Evolutionary conservation across 208 protist genomes (phyloP).

Genomic region (Leishmania turanica): DNA sequence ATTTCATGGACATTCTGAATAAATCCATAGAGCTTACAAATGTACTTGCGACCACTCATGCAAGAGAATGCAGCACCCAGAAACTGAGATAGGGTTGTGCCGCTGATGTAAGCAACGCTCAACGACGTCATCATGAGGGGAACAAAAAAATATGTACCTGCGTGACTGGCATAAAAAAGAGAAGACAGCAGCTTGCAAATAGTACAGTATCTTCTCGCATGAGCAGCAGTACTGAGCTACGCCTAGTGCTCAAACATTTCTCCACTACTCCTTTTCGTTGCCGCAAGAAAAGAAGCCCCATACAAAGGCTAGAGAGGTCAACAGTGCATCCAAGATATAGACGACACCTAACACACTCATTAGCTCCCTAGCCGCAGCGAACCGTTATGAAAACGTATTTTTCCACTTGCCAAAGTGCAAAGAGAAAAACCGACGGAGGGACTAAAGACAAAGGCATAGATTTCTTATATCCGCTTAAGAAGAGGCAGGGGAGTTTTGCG

Average conservation of each 20-base stretch:
- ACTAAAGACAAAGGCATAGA: not conserved
- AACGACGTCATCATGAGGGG: slow-evolving; percentile 5
- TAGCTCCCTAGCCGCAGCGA: not conserved
- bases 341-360: not conserved
- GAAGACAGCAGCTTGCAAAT: not conserved
- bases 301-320: not conserved
- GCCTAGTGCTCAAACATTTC: no score
- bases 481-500: no score
- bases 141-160: not conserved
- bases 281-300: no score
- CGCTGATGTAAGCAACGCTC: slow-evolving; percentile 48
- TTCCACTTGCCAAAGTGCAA: not conserved
- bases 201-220: not conserved
- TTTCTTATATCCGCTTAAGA: no score
- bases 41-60: slow-evolving; percentile 18
- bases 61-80: slow-evolving; percentile 36
- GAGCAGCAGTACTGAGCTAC: not conserved
- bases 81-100: slow-evolving; percentile 49
- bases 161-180: not conserved
- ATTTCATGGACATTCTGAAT: slow-evolving; percentile 30
- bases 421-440: not conserved
- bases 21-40: slow-evolving; percentile 45
- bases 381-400: not conserved
- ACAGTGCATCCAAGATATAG: not conserved
- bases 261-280: no score